A percentile compares a stretch with the other conserved stretches of the same genome.
These are phyloP conservation scores for Penicillium roqueforti DNA, from an alignment of 495 filamentous ascomycete species.

Conservation along the genomic window DNA sequence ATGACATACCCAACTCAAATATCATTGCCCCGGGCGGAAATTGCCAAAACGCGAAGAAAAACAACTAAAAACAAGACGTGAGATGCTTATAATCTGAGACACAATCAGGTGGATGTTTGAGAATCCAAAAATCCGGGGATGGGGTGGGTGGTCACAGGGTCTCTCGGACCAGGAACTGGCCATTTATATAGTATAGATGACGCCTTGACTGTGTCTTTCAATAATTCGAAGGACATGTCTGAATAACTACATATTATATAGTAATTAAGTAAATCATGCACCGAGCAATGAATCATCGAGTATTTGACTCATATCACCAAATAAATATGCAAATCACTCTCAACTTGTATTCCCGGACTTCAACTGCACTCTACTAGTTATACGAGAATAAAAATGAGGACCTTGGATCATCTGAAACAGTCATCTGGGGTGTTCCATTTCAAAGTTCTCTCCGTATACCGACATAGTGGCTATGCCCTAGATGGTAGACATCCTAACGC, in stretches of 20 bases:
- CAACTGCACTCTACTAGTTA: background rate
- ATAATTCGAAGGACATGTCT: too few relatives aligned
- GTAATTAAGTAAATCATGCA: too few relatives aligned
- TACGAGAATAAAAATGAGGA: background rate
- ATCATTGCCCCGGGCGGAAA: background rate
- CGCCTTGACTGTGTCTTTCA: background rate
- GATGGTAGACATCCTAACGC: slow-evolving; percentile 4
- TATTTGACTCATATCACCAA: background rate
- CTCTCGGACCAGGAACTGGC: background rate
- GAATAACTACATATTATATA: background rate
- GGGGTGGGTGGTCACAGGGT: background rate
- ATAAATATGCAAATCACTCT: background rate
- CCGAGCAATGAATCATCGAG: background rate
- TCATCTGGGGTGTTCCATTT: background rate
- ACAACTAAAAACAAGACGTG: background rate
- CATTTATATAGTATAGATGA: background rate
- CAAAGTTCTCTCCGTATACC: background rate
- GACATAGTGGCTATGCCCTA: background rate
- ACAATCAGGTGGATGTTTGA: background rate
- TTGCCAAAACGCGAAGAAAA: background rate
- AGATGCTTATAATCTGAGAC: background rate
- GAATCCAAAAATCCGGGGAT: background rate
- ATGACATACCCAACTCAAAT: background rate
- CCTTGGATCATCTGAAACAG: background rate
- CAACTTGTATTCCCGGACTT: background rate